These are phyloP conservation scores for Colletotrichum sp. DNA, from an alignment of 2,329 filamentous ascomycete genomes.

Conservation along the genomic window DNA sequence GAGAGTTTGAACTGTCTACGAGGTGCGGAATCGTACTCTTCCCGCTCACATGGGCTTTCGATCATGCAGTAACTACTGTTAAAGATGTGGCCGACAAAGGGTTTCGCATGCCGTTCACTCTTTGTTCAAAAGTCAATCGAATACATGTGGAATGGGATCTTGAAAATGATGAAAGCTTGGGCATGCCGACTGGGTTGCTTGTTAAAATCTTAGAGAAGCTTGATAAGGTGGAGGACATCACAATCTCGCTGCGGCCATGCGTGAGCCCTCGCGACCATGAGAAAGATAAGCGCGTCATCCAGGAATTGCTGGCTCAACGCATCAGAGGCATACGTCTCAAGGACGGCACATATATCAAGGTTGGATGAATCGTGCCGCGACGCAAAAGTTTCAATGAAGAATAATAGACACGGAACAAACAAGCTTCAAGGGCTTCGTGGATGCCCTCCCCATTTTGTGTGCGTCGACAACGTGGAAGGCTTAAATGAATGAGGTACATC, in stretches of 20 bases:
- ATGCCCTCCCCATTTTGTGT: not conserved
- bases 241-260: not conserved
- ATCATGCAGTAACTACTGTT: not conserved
- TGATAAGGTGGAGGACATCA: not conserved
- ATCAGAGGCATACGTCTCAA: not conserved
- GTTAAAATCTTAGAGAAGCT: not conserved
- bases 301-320: not conserved
- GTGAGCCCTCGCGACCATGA: not conserved
- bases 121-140: not conserved
- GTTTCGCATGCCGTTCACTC: rapidly evolving
- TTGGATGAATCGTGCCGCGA: not conserved
- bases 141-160: not conserved
- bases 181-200: not conserved
- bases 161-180: not conserved
- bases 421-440: not conserved
- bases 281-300: not conserved
- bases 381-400: not conserved
- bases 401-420: not conserved
- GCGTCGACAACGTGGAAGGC: not conserved
- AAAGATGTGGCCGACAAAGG: not conserved
- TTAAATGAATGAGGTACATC: not conserved
- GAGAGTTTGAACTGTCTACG: rapidly evolving
- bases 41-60: not conserved
- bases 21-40: not conserved
- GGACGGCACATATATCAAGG: not conserved